phyloP scores from a whole-genome alignment of 129 eudicot genomes.

The Tanacetum coccineum region DNA sequence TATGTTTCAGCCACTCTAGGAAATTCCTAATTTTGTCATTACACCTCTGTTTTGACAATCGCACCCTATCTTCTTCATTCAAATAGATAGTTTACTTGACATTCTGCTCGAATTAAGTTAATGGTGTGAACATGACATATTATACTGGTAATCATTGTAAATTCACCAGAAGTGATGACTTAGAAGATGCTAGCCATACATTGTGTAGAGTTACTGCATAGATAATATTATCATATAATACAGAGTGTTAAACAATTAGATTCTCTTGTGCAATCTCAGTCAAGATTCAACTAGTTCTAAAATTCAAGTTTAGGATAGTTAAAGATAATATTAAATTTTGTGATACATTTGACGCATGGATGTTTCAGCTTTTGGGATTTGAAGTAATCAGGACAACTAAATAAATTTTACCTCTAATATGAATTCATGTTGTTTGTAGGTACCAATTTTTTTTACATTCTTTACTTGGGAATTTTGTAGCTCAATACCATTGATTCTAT shows the following conservation, averaged over 20 bases:
- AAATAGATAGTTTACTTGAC: background rate
- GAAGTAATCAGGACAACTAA: conserved; percentile 1
- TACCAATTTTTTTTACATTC: conserved; percentile 79
- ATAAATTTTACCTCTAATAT: background rate
- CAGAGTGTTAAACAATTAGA: conserved; percentile 1
- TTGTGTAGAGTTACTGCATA: background rate
- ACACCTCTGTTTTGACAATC: no score
- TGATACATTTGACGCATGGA: background rate
- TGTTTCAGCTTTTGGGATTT: background rate
- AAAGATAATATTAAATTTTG: conserved; percentile 1
- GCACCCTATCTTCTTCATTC: background rate
- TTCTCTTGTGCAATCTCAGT: background rate
- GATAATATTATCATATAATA: background rate
- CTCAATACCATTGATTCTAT: conserved; percentile 84
- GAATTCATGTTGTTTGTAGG: conserved; percentile 41
- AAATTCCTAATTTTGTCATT: no score
- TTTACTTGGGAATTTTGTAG: conserved; percentile 92
- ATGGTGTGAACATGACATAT: background rate
- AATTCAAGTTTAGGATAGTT: background rate
- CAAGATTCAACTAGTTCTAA: background rate
- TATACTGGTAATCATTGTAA: background rate
- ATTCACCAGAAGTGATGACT: background rate
- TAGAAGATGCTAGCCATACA: background rate
- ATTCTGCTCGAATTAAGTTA: background rate
- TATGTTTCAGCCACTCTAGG: no score